Percentiles rank a stretch among this genome's conserved stretches.
These are phyloP conservation scores for Carpinus viminea DNA, from an alignment of 306 rosid species.

Conservation along the genomic window DNA sequence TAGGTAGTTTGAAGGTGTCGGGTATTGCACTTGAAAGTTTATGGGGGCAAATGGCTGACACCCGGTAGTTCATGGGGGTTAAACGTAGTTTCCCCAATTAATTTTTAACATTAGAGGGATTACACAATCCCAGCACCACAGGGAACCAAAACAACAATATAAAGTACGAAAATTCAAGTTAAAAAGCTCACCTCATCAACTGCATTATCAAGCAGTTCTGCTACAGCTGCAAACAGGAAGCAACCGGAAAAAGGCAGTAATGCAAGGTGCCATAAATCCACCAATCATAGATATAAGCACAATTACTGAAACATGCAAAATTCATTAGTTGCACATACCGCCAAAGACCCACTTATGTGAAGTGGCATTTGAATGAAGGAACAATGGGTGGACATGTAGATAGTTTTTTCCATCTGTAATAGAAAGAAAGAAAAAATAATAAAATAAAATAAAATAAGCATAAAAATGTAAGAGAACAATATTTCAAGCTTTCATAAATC, in stretches of 20 bases:
- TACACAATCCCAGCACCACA: background rate
- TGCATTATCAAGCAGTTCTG: slow-evolving; percentile 92
- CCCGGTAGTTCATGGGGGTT: too few species aligned
- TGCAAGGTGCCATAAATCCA: slow-evolving; percentile 4
- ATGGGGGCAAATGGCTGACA: too few species aligned
- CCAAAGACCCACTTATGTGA: slow-evolving; percentile 98
- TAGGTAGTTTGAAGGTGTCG: too few species aligned
- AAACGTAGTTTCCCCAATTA: too few species aligned
- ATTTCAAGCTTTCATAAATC: background rate
- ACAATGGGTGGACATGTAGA: slow-evolving; percentile 82
- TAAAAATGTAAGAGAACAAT: background rate
- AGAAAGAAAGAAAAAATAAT: too few species aligned
- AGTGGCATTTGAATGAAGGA: slow-evolving; percentile 98
- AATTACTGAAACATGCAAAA: background rate
- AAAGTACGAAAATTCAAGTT: background rate
- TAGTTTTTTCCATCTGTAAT: slow-evolving; percentile 60
- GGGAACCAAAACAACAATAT: background rate
- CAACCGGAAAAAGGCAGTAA: slow-evolving; percentile 6
- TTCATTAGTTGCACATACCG: slow-evolving; percentile 53
- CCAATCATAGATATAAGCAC: slow-evolving; percentile 9
- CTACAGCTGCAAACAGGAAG: slow-evolving; percentile 65
- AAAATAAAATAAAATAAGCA: too few species aligned
- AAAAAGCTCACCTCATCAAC: slow-evolving; percentile 73
- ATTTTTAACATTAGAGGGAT: background rate
- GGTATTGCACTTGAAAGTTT: too few species aligned